phyloP scores from a whole-genome alignment of 495 filamentous ascomycete species.

The Podospora pseudopauciseta region DNA sequence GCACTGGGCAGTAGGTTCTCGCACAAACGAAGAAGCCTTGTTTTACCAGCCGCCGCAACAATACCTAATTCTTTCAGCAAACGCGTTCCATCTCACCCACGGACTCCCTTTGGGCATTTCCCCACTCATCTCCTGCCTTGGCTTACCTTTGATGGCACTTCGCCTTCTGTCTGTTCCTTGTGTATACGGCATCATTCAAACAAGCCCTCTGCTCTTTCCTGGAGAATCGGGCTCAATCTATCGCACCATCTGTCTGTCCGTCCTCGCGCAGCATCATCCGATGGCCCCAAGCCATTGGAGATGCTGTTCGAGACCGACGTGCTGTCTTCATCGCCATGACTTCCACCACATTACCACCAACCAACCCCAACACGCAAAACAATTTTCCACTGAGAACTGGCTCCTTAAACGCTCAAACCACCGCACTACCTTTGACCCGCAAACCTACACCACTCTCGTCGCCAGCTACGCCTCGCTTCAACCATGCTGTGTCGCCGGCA shows the following conservation, averaged over 20 bases:
- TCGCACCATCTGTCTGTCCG: neutral
- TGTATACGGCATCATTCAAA: neutral
- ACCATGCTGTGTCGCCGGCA: neutral
- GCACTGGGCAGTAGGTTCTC: neutral
- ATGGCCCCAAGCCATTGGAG: conserved; percentile 2
- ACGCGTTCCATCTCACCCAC: neutral
- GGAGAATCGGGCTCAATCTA: neutral
- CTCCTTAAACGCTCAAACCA: neutral
- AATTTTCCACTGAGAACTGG: neutral
- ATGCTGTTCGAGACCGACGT: conserved; percentile 1
- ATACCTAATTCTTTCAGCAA: neutral
- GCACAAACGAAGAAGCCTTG: neutral
- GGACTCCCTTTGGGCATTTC: neutral
- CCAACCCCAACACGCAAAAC: neutral
- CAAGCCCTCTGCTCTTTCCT: neutral
- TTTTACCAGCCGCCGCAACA: neutral
- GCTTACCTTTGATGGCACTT: neutral
- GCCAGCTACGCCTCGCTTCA: neutral
- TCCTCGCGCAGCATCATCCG: neutral
- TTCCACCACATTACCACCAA: neutral
- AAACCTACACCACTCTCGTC: neutral
- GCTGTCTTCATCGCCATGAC: neutral
- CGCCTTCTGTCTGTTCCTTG: neutral
- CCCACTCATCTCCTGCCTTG: neutral
- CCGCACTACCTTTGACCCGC: neutral